Evolutionary conservation across 345 rosid genomes (phyloP).

Genomic region (Melastoma malabathricum): DNA sequence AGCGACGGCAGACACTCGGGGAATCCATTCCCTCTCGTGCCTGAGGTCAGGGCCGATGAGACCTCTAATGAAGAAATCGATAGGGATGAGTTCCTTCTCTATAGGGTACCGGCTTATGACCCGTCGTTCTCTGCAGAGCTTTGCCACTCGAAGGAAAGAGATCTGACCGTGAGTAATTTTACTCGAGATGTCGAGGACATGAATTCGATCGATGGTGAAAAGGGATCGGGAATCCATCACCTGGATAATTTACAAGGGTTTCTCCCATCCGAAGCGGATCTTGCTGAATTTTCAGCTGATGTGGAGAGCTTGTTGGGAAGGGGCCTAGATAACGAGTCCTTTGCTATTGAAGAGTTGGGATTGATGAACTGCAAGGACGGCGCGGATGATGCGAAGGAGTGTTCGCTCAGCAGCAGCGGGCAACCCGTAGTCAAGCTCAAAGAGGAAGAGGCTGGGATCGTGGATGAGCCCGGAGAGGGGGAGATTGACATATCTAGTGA

Average conservation of each 20-base stretch:
- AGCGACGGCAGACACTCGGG: constrained; percentile 3
- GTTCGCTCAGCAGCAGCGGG: constrained; percentile 5
- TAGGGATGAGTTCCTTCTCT: constrained; percentile 73
- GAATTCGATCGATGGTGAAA: too few relatives aligned
- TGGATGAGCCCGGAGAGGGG: constrained; percentile 6
- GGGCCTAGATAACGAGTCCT: constrained; percentile 52
- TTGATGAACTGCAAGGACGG: constrained; percentile 25
- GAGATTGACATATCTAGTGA: constrained; percentile 28
- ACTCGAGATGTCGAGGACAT: constrained; percentile 3
- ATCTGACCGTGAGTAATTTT: constrained; percentile 4
- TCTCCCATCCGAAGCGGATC: constrained; percentile 69
- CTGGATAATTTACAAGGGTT: constrained; percentile 28
- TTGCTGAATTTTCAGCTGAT: constrained; percentile 79
- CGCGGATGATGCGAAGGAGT: constrained; percentile 11
- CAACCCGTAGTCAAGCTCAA: constrained; percentile 30
- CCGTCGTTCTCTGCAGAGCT: constrained; percentile 37
- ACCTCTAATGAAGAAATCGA: constrained; percentile 37
- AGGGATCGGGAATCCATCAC: too few relatives aligned
- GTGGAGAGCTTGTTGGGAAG: constrained; percentile 76
- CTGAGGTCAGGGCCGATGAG: constrained; percentile 63
- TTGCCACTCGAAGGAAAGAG: constrained; percentile 23
- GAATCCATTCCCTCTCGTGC: constrained; percentile 37
- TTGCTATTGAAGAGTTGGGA: constrained; percentile 65
- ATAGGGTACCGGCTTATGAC: constrained; percentile 72
- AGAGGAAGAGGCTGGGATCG: constrained; percentile 19